Conservation (phyloP, 2,329 filamentous ascomycete genomes). For the Karstenula rhodostoma region DNA sequence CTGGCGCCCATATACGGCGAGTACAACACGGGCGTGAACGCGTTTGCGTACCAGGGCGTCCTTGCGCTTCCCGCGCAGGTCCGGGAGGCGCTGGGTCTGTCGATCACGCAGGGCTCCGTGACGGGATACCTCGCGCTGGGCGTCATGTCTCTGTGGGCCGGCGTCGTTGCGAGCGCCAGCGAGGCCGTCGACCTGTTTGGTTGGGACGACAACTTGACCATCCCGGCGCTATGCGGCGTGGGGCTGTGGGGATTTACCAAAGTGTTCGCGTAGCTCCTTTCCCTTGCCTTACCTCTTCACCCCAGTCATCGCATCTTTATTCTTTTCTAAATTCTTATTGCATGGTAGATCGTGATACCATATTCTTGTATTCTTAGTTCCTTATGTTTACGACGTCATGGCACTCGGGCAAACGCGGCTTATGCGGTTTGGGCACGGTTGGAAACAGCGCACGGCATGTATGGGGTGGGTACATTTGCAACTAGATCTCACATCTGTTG, state of each 20-base stretch:
- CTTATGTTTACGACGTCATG: constrained; percentile 9
- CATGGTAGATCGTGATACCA: constrained; percentile 4
- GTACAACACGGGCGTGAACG: constrained; percentile 56
- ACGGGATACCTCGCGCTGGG: constrained; percentile 77
- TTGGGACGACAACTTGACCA: constrained; percentile 97
- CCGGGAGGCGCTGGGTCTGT: constrained; percentile 68
- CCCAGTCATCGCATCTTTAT: background rate
- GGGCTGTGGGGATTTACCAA: constrained; percentile 93
- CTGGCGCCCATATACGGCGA: constrained; percentile 67
- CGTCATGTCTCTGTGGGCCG: constrained; percentile 84
- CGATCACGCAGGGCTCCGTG: constrained; percentile 66
- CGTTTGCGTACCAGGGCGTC: constrained; percentile 82
- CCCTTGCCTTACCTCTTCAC: constrained; percentile 2
- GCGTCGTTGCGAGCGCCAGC: constrained; percentile 86
- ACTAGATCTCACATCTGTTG: constrained; percentile 7
- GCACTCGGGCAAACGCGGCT: constrained; percentile 1
- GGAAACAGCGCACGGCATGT: background rate
- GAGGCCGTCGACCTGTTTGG: constrained; percentile 92
- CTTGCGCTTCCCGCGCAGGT: constrained; percentile 73
- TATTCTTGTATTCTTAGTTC: no score
- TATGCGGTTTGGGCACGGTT: background rate
- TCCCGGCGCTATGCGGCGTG: constrained; percentile 86
- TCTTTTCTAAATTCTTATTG: background rate
- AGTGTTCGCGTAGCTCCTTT: constrained; percentile 67
- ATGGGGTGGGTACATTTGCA: background rate